These are phyloP conservation scores for Collybiopsis luxurians DNA, from an alignment of 768 basidiomycete species.

Conservation along the genomic window DNA sequence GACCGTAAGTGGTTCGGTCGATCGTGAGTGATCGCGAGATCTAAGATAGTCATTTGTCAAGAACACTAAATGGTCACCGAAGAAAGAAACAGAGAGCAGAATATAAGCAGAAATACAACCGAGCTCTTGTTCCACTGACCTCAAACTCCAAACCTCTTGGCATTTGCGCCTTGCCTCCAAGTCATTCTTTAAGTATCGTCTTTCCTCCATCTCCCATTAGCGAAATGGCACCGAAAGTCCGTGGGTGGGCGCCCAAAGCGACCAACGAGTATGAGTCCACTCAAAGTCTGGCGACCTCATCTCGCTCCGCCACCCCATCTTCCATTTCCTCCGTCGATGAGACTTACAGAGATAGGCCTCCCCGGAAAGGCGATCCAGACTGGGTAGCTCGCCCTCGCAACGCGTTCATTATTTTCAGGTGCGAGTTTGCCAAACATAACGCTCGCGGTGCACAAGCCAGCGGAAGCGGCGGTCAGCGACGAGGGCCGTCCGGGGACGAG, in stretches of 20 bases:
- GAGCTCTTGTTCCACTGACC: no score
- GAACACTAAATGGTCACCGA: no score
- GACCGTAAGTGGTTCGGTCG: no score
- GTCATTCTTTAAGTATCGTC: no score
- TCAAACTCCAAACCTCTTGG: no score
- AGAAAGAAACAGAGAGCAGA: not conserved
- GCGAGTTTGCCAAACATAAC: constrained; percentile 25
- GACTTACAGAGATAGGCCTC: not conserved
- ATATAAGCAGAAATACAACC: not conserved
- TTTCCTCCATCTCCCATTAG: no score
- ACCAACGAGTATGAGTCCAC: no score
- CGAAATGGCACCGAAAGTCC: no score
- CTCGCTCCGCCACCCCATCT: not conserved
- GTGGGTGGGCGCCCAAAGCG: no score
- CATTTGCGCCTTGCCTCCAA: no score
- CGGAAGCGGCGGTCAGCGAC: constrained; percentile 10
- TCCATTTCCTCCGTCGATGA: not conserved
- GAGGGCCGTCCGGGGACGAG: constrained; percentile 28
- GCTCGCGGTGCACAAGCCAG: not conserved
- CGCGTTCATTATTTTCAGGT: constrained; percentile 57
- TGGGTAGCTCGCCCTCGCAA: constrained; percentile 49
- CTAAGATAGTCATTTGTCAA: constrained; percentile 3
- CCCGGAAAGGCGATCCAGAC: constrained; percentile 4
- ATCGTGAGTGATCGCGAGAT: no score
- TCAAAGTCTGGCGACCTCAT: not conserved